phyloP scores from a whole-genome alignment of 2,329 filamentous ascomycete species.

The Fusarium tuaranense region DNA sequence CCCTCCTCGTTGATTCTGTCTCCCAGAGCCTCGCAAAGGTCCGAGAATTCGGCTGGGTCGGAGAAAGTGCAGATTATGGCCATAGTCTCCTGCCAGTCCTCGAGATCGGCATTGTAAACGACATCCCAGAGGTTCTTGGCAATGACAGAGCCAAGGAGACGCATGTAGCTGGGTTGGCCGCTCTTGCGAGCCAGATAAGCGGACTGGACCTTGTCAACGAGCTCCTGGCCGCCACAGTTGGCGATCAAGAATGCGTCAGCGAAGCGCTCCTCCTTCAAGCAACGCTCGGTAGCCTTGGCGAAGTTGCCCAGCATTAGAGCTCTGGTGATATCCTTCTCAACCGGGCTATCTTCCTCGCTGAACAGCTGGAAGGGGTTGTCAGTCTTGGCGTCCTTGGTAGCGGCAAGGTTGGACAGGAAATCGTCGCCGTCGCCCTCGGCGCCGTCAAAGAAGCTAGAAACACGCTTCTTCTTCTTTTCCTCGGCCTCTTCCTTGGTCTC shows the following conservation, averaged over 20 bases:
- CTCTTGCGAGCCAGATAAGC: conserved; percentile 88
- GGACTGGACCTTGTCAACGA: conserved; percentile 93
- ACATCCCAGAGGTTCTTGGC: conserved; percentile 98
- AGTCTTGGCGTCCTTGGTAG: conserved; percentile 91
- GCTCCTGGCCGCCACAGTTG: conserved; percentile 92
- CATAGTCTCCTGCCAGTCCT: conserved; percentile 98
- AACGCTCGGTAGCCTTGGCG: conserved; percentile 88
- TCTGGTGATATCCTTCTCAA: conserved; percentile 88
- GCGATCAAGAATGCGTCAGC: conserved; percentile 98
- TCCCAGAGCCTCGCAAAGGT: conserved; percentile 93
- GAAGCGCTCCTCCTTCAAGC: conserved; percentile 87
- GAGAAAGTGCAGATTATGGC: conserved; percentile 96
- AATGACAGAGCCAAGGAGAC: conserved; percentile 90
- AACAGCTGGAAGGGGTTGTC: conserved; percentile 95
- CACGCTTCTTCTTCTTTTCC: conserved; percentile 66
- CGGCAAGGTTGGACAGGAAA: conserved; percentile 86
- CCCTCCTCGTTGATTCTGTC: conserved; percentile 87
- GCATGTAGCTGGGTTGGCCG: conserved; percentile 89
- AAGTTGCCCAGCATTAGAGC: conserved; percentile 93
- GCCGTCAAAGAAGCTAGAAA: conserved; percentile 85
- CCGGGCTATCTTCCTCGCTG: conserved; percentile 82
- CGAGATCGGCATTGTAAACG: conserved; percentile 93
- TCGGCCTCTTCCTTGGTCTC: conserved; percentile 47
- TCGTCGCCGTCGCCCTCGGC: conserved; percentile 77
- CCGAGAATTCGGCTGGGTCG: conserved; percentile 88